Evolutionary conservation across 805 yeast species (phyloP).

Genomic region (Zygosaccharomyces gambellarensis): DNA sequence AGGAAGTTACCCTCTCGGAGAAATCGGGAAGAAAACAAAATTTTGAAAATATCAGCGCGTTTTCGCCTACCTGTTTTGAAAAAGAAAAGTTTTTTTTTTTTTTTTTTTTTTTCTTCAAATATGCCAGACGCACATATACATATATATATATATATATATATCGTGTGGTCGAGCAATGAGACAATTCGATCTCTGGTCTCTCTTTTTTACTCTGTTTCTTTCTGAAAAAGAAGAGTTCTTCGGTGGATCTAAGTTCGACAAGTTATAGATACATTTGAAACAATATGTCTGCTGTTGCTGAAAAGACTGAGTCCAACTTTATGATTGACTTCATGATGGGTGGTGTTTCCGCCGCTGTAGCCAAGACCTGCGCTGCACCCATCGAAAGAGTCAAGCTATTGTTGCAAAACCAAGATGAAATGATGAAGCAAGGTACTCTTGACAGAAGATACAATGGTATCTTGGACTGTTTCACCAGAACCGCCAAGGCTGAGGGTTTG

Average conservation of each 20-base stretch:
- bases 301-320: slow-evolving; percentile 40
- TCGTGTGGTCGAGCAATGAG: slow-evolving; percentile 1
- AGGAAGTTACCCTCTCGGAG: background rate
- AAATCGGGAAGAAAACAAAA: background rate
- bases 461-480: slow-evolving; percentile 88
- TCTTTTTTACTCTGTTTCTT: background rate
- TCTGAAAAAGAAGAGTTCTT: background rate
- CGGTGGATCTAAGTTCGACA: background rate
- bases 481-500: slow-evolving; percentile 89
- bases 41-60: background rate
- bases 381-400: slow-evolving; percentile 94
- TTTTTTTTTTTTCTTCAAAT: background rate
- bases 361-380: slow-evolving; percentile 97
- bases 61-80: background rate
- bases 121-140: slow-evolving; percentile 1
- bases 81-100: background rate
- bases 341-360: slow-evolving; percentile 98
- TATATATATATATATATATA: slow-evolving; percentile 2
- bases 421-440: slow-evolving; percentile 96
- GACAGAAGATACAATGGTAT: slow-evolving; percentile 85
- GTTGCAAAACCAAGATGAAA: slow-evolving; percentile 97
- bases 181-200: background rate
- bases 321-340: slow-evolving; percentile 83
- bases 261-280: slow-evolving; percentile 1
- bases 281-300: slow-evolving; percentile 21